Base-by-base conservation (phyloP, 148 eudicot species). In the Selenicereus undatus region DNA sequence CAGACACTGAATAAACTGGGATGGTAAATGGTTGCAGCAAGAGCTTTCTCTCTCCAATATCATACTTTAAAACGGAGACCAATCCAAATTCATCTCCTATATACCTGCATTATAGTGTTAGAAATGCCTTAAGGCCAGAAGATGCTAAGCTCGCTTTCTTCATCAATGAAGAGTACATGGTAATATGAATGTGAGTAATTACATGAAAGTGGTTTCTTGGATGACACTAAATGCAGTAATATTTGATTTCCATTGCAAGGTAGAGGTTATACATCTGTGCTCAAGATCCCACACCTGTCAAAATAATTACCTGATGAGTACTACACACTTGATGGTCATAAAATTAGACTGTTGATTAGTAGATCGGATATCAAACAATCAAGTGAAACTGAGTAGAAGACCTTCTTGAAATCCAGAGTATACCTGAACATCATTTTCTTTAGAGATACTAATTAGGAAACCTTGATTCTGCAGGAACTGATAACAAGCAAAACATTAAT, bases 391-490 rank as follows among this genome's bases (percentile, higher is more conserved):
- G 36, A 66, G 13, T 11, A 65, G 71, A 65, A 65, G 35, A 27
- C 11, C 71, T 26, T 1, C 71, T 26, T 26, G 22, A 66, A 66
- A 18, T 5, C 52, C n/a, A 76, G 81, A 76, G 73, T 77, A 42
- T 89, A 96, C 99, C 99, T 91, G 93, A 79, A 96, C 82, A 82
- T 92, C 94, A 84, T 96, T 91, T 84, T 92, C 97, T 81, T 87
- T 92, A 81, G 99, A 91, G 81, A 96, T 82, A 60, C 91, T 90
- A 82, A 84, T 89, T 24, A 96, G 90, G 82, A 91, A 89, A 79
- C 98, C 99, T 91, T 93, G 99, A 86, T 96, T 96, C 82, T 93
- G 89, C 82, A 96, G 85, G 83, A 96, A 96, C 99, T 96, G 93
- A 74, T 78, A 30, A 76, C 32, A 27, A 71, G 78, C 16, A 54